Percentiles rank a stretch among this genome's conserved stretches.
These are phyloP conservation scores for Sarocladium strictum DNA, from an alignment of 2,329 filamentous ascomycete species.

Conservation along the genomic window DNA sequence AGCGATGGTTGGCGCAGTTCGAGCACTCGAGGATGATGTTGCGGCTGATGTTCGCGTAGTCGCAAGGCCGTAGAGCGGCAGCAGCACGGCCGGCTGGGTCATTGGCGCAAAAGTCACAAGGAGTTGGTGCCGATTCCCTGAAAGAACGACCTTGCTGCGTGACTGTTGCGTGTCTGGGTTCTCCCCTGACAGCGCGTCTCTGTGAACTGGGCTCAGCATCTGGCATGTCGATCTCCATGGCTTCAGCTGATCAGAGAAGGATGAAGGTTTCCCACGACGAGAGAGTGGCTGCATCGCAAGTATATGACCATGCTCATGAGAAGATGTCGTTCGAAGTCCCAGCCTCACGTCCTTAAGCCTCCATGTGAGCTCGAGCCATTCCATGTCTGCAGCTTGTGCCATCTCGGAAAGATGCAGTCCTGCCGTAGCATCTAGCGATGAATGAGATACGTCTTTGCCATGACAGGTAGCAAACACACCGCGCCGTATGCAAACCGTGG, in stretches of 20 bases:
- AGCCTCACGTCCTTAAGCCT: no score
- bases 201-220: neutral
- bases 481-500: neutral
- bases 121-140: neutral
- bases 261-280: neutral
- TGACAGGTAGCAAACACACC: neutral
- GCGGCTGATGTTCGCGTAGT: slow-evolving; percentile 10
- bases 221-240: neutral
- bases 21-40: slow-evolving; percentile 17
- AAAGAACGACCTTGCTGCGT: no score
- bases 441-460: neutral
- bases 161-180: neutral
- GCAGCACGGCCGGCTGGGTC: slow-evolving; percentile 10
- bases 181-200: neutral
- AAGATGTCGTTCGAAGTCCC: no score
- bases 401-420: no score
- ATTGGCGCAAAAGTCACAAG: slow-evolving; percentile 15
- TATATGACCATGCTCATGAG: no score
- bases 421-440: no score
- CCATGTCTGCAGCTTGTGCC: no score
- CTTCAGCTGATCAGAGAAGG: neutral
- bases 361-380: no score
- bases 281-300: no score
- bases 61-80: slow-evolving; percentile 11
- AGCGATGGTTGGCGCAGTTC: slow-evolving; percentile 20